phyloP scores from a whole-genome alignment of 768 basidiomycete genomes.

The Leccinellum albellum region DNA sequence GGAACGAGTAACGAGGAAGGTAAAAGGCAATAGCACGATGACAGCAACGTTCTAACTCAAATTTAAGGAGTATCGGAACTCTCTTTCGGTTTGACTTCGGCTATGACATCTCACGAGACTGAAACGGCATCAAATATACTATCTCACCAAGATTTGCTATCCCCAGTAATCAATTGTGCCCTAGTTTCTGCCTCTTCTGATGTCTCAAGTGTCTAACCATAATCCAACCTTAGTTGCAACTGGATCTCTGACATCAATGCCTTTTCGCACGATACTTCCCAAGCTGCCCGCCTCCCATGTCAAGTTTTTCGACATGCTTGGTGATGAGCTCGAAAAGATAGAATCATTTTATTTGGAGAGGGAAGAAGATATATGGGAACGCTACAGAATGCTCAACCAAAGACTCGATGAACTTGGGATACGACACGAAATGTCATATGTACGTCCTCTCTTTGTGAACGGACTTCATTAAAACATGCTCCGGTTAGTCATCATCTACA shows the following conservation, averaged over 20 bases:
- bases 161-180: constrained; percentile 5
- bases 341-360: constrained; percentile 75
- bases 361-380: constrained; percentile 56
- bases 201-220: constrained; percentile 9
- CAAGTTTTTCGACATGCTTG: constrained; percentile 71
- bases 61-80: neutral
- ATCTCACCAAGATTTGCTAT: neutral
- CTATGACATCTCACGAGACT: constrained; percentile 4
- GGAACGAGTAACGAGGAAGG: constrained; percentile 2
- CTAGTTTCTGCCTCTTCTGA: constrained; percentile 14
- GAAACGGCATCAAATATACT: neutral
- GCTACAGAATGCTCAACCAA: constrained; percentile 46
- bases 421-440: constrained; percentile 58
- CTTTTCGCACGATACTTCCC: constrained; percentile 47
- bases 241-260: constrained; percentile 24
- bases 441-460: constrained; percentile 28
- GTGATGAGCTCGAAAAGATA: constrained; percentile 78
- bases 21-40: constrained; percentile 1
- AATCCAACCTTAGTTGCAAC: neutral
- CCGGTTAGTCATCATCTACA: constrained; percentile 9
- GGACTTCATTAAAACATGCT: neutral
- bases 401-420: constrained; percentile 73
- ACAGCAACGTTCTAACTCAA: neutral
- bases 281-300: constrained; percentile 56
- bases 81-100: constrained; percentile 10